phyloP scores from a whole-genome alignment of 441 rosid species.

The Populus tomentosa region DNA sequence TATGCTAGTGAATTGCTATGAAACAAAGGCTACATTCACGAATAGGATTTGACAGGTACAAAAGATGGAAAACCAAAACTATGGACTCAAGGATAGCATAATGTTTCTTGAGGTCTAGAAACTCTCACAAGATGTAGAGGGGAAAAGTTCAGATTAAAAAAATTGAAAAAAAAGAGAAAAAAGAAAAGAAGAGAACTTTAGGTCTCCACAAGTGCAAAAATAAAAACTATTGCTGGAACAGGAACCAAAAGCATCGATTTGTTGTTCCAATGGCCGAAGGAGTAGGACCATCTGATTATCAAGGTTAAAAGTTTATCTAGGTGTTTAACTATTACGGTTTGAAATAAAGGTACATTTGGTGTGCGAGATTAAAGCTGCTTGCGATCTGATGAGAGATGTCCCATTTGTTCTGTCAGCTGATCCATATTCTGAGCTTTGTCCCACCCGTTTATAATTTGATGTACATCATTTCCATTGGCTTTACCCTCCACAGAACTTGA shows the following conservation, averaged over 20 bases:
- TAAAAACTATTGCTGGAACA: conserved; percentile 7
- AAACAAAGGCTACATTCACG: background rate
- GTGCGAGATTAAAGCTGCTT: conserved; percentile 23
- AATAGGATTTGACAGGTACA: background rate
- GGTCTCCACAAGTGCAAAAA: conserved; percentile 8
- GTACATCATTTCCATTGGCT: conserved; percentile 27
- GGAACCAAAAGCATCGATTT: conserved; percentile 8
- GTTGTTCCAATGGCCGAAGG: conserved; percentile 16
- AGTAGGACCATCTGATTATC: background rate
- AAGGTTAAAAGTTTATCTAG: conserved; percentile 6
- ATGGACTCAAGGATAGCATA: background rate
- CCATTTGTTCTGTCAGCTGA: conserved; percentile 79
- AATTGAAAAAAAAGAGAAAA: background rate
- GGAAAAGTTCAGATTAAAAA: background rate
- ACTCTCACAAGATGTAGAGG: background rate
- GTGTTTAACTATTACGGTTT: conserved; percentile 5
- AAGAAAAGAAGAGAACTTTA: background rate
- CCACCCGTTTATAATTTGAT: conserved; percentile 39
- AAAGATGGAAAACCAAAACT: background rate
- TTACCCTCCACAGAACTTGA: conserved; percentile 37
- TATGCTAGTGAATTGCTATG: background rate
- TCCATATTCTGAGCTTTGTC: conserved; percentile 49
- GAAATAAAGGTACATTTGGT: conserved; percentile 16
- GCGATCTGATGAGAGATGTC: conserved; percentile 58
- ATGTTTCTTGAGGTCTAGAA: background rate